phyloP scores from a whole-genome alignment of 257 asterid species.

The Apocynum venetum region DNA sequence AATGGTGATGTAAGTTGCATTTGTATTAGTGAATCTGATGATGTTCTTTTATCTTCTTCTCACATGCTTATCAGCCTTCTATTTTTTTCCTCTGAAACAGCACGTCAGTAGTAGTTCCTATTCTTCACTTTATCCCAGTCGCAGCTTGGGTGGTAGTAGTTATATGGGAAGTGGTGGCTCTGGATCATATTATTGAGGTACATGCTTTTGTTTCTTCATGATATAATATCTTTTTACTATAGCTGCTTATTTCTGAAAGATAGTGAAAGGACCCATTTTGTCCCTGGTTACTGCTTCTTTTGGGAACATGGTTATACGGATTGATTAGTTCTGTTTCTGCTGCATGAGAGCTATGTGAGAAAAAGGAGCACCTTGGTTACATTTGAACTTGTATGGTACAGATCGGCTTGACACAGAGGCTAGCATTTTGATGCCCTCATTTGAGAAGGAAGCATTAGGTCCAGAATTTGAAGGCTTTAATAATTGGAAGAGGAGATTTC shows the following conservation, averaged over 20 bases:
- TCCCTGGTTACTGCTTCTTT: neutral
- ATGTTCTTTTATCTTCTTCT: neutral
- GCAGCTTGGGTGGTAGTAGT: constrained; percentile 67
- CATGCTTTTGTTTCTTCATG: neutral
- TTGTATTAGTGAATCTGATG: neutral
- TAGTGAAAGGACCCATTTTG: neutral
- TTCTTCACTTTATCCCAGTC: constrained; percentile 74
- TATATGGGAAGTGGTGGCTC: constrained; percentile 85
- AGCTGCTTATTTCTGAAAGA: neutral
- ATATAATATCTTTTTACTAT: neutral
- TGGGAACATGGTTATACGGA: constrained; percentile 3
- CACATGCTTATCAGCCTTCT: constrained; percentile 9
- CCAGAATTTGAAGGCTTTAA: constrained; percentile 15
- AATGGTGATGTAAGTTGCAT: constrained; percentile 62
- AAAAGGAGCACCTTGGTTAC: constrained; percentile 26
- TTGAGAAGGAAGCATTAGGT: constrained; percentile 18
- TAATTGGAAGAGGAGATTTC: constrained; percentile 10
- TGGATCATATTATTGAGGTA: constrained; percentile 82
- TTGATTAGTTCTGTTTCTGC: constrained; percentile 12
- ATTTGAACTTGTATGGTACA: constrained; percentile 30
- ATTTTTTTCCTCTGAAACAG: constrained; percentile 1
- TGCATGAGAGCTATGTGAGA: constrained; percentile 18
- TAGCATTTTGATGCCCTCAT: constrained; percentile 19
- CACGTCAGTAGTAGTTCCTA: constrained; percentile 90
- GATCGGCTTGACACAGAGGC: constrained; percentile 30